Evolutionary conservation across 2,329 filamentous ascomycete genomes (phyloP).

Genomic region (Diplocarpon rosae): DNA sequence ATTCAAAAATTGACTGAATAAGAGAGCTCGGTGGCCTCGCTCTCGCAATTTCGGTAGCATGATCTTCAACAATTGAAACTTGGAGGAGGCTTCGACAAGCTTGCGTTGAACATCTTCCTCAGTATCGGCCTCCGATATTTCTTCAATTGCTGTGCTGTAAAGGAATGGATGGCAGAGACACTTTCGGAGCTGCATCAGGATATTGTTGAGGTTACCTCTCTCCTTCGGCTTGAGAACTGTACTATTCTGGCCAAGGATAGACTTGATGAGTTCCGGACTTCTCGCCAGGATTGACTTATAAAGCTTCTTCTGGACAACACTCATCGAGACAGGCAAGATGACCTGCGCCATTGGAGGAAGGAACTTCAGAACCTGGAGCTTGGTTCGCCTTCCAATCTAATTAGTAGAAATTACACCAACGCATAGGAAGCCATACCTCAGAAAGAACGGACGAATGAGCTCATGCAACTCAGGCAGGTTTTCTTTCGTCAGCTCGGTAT

Average conservation of each 20-base stretch:
- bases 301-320: slow-evolving; percentile 80
- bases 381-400: slow-evolving; percentile 53
- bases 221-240: slow-evolving; percentile 53
- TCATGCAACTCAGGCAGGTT: slow-evolving; percentile 74
- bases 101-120: slow-evolving; percentile 55
- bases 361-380: slow-evolving; percentile 81
- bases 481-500: slow-evolving; percentile 66
- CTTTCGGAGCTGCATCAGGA: slow-evolving; percentile 88
- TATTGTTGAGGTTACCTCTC: slow-evolving; percentile 78
- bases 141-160: slow-evolving; percentile 84
- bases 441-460: slow-evolving; percentile 63
- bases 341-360: slow-evolving; percentile 89
- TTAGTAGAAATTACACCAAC: slow-evolving; percentile 1
- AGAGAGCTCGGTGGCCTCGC: slow-evolving; percentile 78
- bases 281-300: slow-evolving; percentile 90
- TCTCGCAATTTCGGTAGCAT: slow-evolving; percentile 82
- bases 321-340: slow-evolving; percentile 94
- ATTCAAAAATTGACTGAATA: slow-evolving; percentile 90
- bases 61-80: slow-evolving; percentile 71
- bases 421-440: slow-evolving; percentile 30
- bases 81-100: slow-evolving; percentile 82
- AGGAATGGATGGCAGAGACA: slow-evolving; percentile 94
- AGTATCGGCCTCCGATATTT: slow-evolving; percentile 51
- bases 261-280: slow-evolving; percentile 77
- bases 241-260: slow-evolving; percentile 64